These are phyloP conservation scores for Saturnispora gosingensis DNA, from an alignment of 805 yeast genomes.

Conservation along the genomic window DNA sequence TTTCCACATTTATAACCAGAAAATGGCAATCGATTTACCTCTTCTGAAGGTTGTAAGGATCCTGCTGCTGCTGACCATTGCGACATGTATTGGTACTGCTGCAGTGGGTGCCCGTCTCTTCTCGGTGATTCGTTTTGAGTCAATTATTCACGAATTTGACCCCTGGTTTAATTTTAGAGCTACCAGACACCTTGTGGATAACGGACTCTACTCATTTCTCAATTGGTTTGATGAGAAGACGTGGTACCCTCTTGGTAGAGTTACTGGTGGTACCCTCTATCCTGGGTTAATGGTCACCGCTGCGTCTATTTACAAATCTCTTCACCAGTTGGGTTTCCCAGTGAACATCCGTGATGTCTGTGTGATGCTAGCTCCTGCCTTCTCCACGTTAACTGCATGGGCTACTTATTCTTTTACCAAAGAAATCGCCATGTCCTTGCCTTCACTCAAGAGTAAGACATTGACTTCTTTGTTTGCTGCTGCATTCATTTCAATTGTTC, in stretches of 20 bases:
- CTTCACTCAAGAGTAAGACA: conserved; percentile 17
- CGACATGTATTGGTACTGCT: conserved; percentile 33
- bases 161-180: conserved; percentile 97
- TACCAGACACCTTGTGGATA: conserved; percentile 77
- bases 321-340: conserved; percentile 64
- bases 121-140: conserved; percentile 93
- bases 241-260: conserved; percentile 98
- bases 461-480: conserved; percentile 91
- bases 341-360: conserved; percentile 92
- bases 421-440: conserved; percentile 71
- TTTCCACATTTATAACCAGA: neutral
- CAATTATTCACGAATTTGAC: conserved; percentile 95
- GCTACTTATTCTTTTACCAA: conserved; percentile 80
- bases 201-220: conserved; percentile 81
- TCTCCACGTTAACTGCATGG: conserved; percentile 84
- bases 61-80: conserved; percentile 1
- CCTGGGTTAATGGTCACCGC: conserved; percentile 98
- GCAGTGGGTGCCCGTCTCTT: conserved; percentile 87
- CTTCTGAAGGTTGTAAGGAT: conserved; percentile 3
- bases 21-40: conserved; percentile 61
- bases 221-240: conserved; percentile 99
- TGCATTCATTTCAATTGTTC: conserved; percentile 93
- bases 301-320: conserved; percentile 74
- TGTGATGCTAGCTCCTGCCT: conserved; percentile 94
- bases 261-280: conserved; percentile 96